Evolutionary conservation across 129 eudicot species (phyloP).

Genomic region (Saussurea involucrata): DNA sequence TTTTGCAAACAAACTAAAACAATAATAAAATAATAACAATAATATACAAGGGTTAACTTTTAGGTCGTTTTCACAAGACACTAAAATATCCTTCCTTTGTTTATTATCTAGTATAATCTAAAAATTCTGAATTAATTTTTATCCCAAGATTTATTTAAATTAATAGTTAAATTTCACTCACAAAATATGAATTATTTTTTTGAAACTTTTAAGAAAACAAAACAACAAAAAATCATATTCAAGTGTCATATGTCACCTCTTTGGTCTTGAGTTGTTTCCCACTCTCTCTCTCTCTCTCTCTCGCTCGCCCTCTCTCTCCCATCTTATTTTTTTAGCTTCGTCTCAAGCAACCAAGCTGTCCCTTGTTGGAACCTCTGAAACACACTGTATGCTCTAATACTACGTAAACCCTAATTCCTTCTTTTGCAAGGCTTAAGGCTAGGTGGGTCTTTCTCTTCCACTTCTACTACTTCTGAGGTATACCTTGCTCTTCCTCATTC

Average conservation of each 20-base stretch:
- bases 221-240: constrained; percentile 21
- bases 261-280: constrained; percentile 46
- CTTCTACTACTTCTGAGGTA: constrained; percentile 29
- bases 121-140: background rate
- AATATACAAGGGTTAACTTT: too few relatives aligned
- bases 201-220: constrained; percentile 17
- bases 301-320: constrained; percentile 10
- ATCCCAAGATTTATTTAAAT: background rate
- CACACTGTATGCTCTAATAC: constrained; percentile 25
- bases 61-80: too few relatives aligned
- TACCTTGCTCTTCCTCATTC: background rate
- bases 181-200: constrained; percentile 5
- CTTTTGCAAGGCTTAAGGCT: background rate
- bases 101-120: too few relatives aligned
- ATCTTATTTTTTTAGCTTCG: constrained; percentile 49
- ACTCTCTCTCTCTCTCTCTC: constrained; percentile 27
- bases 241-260: constrained; percentile 36
- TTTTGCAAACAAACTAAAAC: too few relatives aligned
- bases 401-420: constrained; percentile 32
- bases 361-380: constrained; percentile 68
- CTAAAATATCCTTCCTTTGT: too few relatives aligned
- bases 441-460: constrained; percentile 18
- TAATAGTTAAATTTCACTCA: constrained; percentile 12
- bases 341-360: constrained; percentile 86
- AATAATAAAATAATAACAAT: too few relatives aligned